Conservation (phyloP, 768 basidiomycete genomes). For the Phlegmacium glaucopus region DNA sequence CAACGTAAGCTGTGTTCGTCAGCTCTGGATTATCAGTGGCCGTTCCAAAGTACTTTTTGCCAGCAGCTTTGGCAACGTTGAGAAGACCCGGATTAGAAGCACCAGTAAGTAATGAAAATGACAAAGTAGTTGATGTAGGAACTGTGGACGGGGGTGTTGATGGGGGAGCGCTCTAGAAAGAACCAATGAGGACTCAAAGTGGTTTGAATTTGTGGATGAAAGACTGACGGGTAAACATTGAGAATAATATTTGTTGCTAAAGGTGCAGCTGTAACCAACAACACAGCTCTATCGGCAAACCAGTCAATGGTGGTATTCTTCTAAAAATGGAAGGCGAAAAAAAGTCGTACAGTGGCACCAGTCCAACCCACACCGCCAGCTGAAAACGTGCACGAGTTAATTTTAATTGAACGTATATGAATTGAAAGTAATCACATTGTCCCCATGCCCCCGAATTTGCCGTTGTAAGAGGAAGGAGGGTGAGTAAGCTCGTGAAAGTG, state of each 20-base stretch:
- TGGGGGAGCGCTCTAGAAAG: neutral
- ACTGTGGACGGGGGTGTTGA: too few relatives aligned
- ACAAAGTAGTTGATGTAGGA: too few relatives aligned
- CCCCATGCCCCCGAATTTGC: slow-evolving; percentile 18
- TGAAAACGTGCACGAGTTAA: slow-evolving; percentile 1
- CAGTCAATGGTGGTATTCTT: neutral
- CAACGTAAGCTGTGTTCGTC: slow-evolving; percentile 37
- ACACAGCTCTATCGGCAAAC: slow-evolving; percentile 31
- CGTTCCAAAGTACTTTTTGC: slow-evolving; percentile 47
- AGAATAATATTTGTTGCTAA: slow-evolving; percentile 38
- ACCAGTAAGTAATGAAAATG: too few relatives aligned
- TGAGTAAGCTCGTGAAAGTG: slow-evolving; percentile 10
- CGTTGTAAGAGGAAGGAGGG: slow-evolving; percentile 8
- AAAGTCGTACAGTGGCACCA: slow-evolving; percentile 26
- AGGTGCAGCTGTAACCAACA: slow-evolving; percentile 35
- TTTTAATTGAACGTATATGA: neutral
- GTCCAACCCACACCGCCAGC: slow-evolving; percentile 21
- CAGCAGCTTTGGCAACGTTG: slow-evolving; percentile 35
- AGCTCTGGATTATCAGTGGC: slow-evolving; percentile 49
- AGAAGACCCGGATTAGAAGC: too few relatives aligned
- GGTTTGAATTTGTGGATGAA: neutral
- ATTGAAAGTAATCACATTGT: slow-evolving; percentile 15
- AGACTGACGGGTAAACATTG: slow-evolving; percentile 37
- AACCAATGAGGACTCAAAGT: neutral
- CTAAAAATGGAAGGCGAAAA: neutral